phyloP scores from a whole-genome alignment of 148 eudicot genomes.

The Dysphania ambrosioides region DNA sequence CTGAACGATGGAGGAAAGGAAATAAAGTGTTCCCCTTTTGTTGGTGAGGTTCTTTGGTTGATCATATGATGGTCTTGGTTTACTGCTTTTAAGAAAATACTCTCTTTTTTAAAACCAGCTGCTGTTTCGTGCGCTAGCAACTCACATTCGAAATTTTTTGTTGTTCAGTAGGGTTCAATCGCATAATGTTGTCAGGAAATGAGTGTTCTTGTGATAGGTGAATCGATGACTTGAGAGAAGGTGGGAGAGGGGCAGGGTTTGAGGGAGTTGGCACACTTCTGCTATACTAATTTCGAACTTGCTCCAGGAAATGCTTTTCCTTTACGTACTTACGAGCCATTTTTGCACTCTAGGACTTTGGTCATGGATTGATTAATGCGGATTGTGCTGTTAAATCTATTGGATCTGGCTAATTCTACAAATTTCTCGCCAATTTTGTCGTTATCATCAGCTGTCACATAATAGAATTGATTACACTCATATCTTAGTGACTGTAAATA shows the following conservation, averaged over 20 bases:
- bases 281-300: too few relatives aligned
- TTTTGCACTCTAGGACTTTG: too few relatives aligned
- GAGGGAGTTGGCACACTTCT: too few relatives aligned
- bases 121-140: neutral
- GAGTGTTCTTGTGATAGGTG: neutral
- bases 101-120: neutral
- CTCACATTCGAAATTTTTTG: neutral
- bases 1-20: neutral
- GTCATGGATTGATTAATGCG: too few relatives aligned
- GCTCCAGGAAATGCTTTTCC: too few relatives aligned
- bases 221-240: too few relatives aligned
- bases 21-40: neutral
- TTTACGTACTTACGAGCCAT: too few relatives aligned
- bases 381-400: too few relatives aligned
- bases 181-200: too few relatives aligned
- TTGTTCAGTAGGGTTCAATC: neutral
- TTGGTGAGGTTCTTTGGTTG: neutral
- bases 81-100: neutral
- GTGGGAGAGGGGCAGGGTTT: too few relatives aligned
- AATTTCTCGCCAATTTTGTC: neutral
- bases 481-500: too few relatives aligned
- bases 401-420: too few relatives aligned
- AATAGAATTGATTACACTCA: neutral
- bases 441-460: neutral
- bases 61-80: neutral